phyloP scores from a whole-genome alignment of 495 filamentous ascomycete species.

The Podospora conica region DNA sequence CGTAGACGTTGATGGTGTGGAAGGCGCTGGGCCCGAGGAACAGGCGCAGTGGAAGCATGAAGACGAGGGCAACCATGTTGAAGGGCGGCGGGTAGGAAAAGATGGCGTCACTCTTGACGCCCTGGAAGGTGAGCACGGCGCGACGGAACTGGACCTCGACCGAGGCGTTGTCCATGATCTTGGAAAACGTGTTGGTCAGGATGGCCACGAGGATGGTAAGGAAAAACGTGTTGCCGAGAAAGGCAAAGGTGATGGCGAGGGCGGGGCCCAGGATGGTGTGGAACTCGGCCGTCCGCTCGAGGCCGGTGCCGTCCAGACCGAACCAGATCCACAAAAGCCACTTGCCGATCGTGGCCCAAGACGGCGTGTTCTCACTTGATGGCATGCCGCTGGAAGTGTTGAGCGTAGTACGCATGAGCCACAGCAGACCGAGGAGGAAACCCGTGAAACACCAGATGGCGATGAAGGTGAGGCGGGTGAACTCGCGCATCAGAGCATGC shows the following conservation, averaged over 20 bases:
- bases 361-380: conserved; percentile 11
- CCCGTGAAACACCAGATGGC: conserved; percentile 61
- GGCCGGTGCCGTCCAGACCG: conserved; percentile 59
- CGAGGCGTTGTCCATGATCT: conserved; percentile 53
- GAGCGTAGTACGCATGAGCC: conserved; percentile 40
- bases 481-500: conserved; percentile 61
- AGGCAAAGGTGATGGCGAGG: conserved; percentile 57
- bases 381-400: conserved; percentile 21
- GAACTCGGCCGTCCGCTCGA: conserved; percentile 50
- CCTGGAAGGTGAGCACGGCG: conserved; percentile 58
- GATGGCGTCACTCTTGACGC: conserved; percentile 57
- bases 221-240: conserved; percentile 64
- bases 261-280: conserved; percentile 54
- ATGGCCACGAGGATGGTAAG: conserved; percentile 61
- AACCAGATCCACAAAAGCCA: conserved; percentile 71
- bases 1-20: conserved; percentile 55
- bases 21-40: conserved; percentile 50
- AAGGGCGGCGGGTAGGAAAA: conserved; percentile 60
- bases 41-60: conserved; percentile 54
- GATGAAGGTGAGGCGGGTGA: conserved; percentile 53
- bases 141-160: conserved; percentile 59
- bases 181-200: conserved; percentile 58
- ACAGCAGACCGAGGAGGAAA: conserved; percentile 56
- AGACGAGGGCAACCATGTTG: conserved; percentile 53
- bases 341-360: conserved; percentile 51